phyloP scores from a whole-genome alignment of 2,329 filamentous ascomycete genomes.

The Arachnopeziza araneosa region DNA sequence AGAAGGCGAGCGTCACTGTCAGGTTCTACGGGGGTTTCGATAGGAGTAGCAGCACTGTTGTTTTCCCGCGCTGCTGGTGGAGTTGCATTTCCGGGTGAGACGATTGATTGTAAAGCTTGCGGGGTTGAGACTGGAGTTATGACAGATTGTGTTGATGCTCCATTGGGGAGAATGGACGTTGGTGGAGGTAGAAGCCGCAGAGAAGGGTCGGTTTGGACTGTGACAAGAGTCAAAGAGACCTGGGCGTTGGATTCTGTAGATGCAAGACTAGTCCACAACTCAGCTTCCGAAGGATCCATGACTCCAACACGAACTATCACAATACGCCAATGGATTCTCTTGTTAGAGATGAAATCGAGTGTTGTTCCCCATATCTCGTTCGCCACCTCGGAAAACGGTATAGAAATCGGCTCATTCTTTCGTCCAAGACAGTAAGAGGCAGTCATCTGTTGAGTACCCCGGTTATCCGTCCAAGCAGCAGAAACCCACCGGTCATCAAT shows the following conservation, averaged over 20 bases:
- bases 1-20: constrained; percentile 64
- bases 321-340: constrained; percentile 71
- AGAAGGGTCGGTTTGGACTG: constrained; percentile 59
- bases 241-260: constrained; percentile 45
- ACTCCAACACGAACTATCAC: constrained; percentile 66
- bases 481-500: constrained; percentile 73
- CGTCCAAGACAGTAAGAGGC: constrained; percentile 67
- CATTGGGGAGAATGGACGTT: constrained; percentile 41
- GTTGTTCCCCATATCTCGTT: constrained; percentile 76
- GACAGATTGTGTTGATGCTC: constrained; percentile 35
- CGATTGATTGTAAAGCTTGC: constrained; percentile 41
- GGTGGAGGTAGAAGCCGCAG: constrained; percentile 56
- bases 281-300: constrained; percentile 62
- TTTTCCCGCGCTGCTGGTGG: constrained; percentile 21
- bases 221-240: constrained; percentile 53
- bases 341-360: constrained; percentile 61
- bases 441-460: constrained; percentile 66
- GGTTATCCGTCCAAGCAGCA: constrained; percentile 75
- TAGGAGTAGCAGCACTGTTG: constrained; percentile 28
- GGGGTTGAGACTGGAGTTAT: constrained; percentile 66
- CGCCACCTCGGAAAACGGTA: constrained; percentile 56
- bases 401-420: constrained; percentile 46
- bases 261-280: constrained; percentile 50
- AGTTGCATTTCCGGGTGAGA: constrained; percentile 52
- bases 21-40: constrained; percentile 42